A percentile compares a stretch with the other conserved stretches of the same genome.
These are phyloP conservation scores for Carex arenaria DNA, from an alignment of 202 grass and related monocot genomes.

Conservation along the genomic window DNA sequence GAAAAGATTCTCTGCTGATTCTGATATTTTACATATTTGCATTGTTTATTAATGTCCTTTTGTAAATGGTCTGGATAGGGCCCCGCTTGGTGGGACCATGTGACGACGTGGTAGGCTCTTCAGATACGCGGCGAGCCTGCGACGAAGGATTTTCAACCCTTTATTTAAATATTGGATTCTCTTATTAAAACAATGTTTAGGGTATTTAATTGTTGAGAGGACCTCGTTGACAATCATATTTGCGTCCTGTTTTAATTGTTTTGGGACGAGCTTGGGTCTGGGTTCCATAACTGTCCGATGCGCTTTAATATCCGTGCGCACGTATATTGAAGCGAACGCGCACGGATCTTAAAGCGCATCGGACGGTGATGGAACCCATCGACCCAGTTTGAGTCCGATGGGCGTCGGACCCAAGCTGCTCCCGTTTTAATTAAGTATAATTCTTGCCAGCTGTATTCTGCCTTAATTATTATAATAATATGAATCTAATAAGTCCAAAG, in stretches of 20 bases:
- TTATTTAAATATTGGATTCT: not conserved
- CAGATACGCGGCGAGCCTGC: conserved; percentile 19
- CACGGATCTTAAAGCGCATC: no score
- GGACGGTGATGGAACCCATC: no score
- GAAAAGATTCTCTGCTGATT: not conserved
- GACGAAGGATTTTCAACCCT: conserved; percentile 19
- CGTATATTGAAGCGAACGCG: no score
- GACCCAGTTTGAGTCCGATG: no score
- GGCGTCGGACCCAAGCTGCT: no score
- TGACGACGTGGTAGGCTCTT: conserved; percentile 10
- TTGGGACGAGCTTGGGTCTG: no score
- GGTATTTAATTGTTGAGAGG: not conserved
- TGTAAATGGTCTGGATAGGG: not conserved
- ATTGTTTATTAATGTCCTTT: not conserved
- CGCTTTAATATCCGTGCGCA: no score
- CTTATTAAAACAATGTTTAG: not conserved
- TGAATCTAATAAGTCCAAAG: not conserved
- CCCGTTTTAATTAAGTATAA: no score
- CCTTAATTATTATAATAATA: not conserved
- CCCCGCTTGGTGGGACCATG: not conserved
- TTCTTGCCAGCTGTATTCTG: not conserved
- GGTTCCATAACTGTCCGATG: no score
- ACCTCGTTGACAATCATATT: not conserved
- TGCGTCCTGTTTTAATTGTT: not conserved
- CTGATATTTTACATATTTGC: not conserved